phyloP scores from a whole-genome alignment of 163 green algal species.

The Trebouxiophyceae sp. region DNA sequence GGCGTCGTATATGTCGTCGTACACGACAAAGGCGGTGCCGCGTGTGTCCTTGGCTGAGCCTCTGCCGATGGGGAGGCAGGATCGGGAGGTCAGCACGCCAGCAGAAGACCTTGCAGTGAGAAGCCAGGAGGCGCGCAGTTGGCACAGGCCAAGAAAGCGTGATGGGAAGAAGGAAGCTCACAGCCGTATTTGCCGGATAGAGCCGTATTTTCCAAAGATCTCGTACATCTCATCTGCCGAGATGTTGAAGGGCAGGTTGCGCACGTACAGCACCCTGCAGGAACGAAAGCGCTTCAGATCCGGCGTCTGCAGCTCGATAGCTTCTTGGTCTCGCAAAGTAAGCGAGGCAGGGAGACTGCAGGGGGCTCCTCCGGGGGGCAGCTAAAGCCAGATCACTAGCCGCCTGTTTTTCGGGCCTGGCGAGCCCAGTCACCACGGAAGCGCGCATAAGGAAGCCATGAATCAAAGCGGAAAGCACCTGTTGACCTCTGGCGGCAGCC shows the following conservation, averaged over 20 bases:
- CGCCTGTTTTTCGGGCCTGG: too few relatives aligned
- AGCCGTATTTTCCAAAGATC: conserved; percentile 91
- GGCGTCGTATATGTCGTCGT: conserved; percentile 96
- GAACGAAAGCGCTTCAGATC: too few relatives aligned
- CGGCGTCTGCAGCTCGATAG: too few relatives aligned
- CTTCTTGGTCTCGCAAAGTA: too few relatives aligned
- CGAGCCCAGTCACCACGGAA: too few relatives aligned
- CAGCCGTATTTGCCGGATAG: conserved; percentile 74
- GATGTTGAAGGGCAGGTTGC: conserved; percentile 98
- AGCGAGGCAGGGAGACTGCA: too few relatives aligned
- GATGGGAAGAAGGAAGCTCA: conserved; percentile 5
- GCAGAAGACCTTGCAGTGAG: neutral
- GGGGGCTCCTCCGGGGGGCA: neutral
- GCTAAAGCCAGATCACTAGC: neutral
- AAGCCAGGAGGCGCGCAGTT: neutral
- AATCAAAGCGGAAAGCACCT: too few relatives aligned
- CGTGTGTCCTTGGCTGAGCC: conserved; percentile 85
- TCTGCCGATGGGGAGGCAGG: too few relatives aligned
- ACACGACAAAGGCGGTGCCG: conserved; percentile 94
- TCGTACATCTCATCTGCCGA: conserved; percentile 90
- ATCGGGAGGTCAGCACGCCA: neutral
- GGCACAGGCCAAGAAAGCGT: neutral
- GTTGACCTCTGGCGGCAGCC: conserved; percentile 87
- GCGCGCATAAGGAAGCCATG: too few relatives aligned
- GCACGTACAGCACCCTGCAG: conserved; percentile 74